These are phyloP conservation scores for Hanseniaspora valbyensis DNA, from an alignment of 805 yeast genomes.

Conservation along the genomic window DNA sequence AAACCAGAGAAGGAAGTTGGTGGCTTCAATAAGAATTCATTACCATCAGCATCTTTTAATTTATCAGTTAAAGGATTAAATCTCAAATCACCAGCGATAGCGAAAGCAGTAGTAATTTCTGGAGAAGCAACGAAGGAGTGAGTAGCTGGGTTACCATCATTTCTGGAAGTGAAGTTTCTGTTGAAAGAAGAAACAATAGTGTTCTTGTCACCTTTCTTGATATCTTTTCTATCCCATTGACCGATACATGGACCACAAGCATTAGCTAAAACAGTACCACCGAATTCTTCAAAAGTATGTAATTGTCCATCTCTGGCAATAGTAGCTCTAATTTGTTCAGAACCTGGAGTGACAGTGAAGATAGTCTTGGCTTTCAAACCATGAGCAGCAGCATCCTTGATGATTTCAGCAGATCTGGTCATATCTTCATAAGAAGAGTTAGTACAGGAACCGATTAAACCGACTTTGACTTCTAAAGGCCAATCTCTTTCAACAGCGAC, in stretches of 20 bases:
- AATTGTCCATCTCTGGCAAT: slow-evolving; percentile 93
- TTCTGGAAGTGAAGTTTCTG: slow-evolving; percentile 96
- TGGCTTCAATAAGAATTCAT: slow-evolving; percentile 76
- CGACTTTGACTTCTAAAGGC: slow-evolving; percentile 89
- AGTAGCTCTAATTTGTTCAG: slow-evolving; percentile 97
- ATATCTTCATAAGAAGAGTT: slow-evolving; percentile 97
- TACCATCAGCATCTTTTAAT: slow-evolving; percentile 77
- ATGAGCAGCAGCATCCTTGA: slow-evolving; percentile 77
- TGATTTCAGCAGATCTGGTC: slow-evolving; percentile 91
- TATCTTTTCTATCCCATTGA: slow-evolving; percentile 94
- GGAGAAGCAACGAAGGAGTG: slow-evolving; percentile 97
- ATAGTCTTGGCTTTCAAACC: slow-evolving; percentile 88
- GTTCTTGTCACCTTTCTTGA: slow-evolving; percentile 88
- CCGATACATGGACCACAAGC: slow-evolving; percentile 99
- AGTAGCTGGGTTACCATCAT: slow-evolving; percentile 95
- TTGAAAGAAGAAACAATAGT: slow-evolving; percentile 95
- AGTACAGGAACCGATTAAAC: slow-evolving; percentile 96
- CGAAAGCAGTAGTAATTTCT: slow-evolving; percentile 89
- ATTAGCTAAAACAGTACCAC: slow-evolving; percentile 90
- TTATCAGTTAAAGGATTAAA: slow-evolving; percentile 93
- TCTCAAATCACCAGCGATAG: slow-evolving; percentile 90
- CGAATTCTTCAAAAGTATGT: slow-evolving; percentile 76
- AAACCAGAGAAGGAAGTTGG: slow-evolving; percentile 77
- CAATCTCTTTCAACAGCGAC: slow-evolving; percentile 76
- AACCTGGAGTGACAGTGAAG: slow-evolving; percentile 93